Conservation (phyloP, 139 green algal species). For the Limnomonas spitsbergensis region DNA sequence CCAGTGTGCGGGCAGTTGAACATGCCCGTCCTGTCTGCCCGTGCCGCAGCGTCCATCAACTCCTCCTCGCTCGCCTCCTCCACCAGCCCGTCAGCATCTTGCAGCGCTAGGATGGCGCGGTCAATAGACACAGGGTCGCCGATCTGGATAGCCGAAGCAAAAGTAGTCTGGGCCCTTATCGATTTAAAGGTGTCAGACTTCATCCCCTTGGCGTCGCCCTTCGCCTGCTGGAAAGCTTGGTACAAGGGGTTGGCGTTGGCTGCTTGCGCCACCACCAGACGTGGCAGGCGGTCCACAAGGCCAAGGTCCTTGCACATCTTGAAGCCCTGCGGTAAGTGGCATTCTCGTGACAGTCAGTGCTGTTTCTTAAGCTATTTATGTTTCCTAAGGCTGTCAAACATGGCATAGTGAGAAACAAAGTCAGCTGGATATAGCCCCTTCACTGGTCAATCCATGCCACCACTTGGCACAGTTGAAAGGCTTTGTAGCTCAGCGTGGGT, state of each 20-base stretch:
- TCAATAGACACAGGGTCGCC: conserved; percentile 98
- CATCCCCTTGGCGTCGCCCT: conserved; percentile 31
- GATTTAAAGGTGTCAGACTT: conserved; percentile 34
- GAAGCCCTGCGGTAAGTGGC: conserved; percentile 44
- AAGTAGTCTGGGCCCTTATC: conserved; percentile 79
- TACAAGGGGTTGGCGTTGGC: conserved; percentile 98
- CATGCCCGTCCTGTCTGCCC: conserved; percentile 92
- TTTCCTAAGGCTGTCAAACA: too few relatives aligned
- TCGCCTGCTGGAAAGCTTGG: conserved; percentile 53
- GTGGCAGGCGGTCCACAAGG: conserved; percentile 84
- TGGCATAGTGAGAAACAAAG: too few relatives aligned
- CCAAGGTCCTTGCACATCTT: conserved; percentile 86
- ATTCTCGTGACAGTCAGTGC: too few relatives aligned
- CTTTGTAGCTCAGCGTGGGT: too few relatives aligned
- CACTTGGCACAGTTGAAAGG: too few relatives aligned
- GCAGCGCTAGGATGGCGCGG: conserved; percentile 92
- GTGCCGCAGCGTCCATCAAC: conserved; percentile 97
- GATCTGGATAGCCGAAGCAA: conserved; percentile 96
- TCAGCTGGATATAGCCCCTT: too few relatives aligned
- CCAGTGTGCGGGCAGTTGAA: conserved; percentile 94
- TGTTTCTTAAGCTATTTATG: too few relatives aligned
- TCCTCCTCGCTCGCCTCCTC: conserved; percentile 98
- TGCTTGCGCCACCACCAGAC: conserved; percentile 87
- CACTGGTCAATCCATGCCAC: too few relatives aligned
- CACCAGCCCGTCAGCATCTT: conserved; percentile 88